These are phyloP conservation scores for Sporisorium reilianum DNA, from an alignment of 1,284 basidiomycete species.

Conservation along the genomic window DNA sequence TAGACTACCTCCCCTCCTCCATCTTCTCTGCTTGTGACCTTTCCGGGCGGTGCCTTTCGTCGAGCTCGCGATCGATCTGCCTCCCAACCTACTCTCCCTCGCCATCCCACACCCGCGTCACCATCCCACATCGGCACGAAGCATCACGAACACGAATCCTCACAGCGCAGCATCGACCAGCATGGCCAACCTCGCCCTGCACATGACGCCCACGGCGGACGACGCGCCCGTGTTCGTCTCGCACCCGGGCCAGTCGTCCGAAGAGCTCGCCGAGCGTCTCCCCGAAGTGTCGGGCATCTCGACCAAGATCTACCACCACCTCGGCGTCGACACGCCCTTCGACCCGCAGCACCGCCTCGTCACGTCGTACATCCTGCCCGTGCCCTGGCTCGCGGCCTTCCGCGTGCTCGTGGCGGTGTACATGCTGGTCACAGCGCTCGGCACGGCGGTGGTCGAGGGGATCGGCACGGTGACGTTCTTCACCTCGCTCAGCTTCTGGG, in stretches of 20 bases:
- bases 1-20: neutral
- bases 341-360: slow-evolving; percentile 74
- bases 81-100: no score
- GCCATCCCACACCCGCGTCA: no score
- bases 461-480: slow-evolving; percentile 50
- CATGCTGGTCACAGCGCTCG: slow-evolving; percentile 72
- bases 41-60: neutral
- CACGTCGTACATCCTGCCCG: slow-evolving; percentile 75
- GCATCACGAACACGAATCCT: neutral
- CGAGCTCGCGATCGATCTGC: no score
- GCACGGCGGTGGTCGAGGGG: slow-evolving; percentile 67
- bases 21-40: neutral
- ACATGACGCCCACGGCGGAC: slow-evolving; percentile 27
- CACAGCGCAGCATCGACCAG: neutral
- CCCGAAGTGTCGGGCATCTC: slow-evolving; percentile 36
- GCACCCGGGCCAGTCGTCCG: neutral
- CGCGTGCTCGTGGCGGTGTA: slow-evolving; percentile 75
- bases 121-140: no score
- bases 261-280: neutral
- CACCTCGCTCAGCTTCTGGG: slow-evolving; percentile 46
- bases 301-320: slow-evolving; percentile 53
- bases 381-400: slow-evolving; percentile 72
- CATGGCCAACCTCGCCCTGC: slow-evolving; percentile 36
- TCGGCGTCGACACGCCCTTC: slow-evolving; percentile 71
- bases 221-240: slow-evolving; percentile 10